Base-by-base conservation (phyloP, 192 early-diverging fungal species). In the Phlyctochytrium planicorne region DNA sequence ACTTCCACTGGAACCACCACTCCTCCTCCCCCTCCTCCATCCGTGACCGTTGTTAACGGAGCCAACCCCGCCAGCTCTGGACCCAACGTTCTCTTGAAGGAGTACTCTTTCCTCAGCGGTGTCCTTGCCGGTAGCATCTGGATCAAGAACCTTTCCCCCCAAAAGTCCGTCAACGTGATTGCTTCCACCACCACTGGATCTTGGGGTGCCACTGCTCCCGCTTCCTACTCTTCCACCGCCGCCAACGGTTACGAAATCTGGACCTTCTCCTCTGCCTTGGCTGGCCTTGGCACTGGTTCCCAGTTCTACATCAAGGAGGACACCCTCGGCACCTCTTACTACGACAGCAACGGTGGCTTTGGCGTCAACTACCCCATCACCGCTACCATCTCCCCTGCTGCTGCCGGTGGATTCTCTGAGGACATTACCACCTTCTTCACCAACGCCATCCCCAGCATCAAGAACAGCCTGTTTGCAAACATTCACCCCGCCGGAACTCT, bases 301-400 rank as follows among this genome's bases (percentile, higher is more conserved):
- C 29, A 77, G 55, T 77, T 77, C 62, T 77, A 77, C 50, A 63
- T 77, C 30, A 29, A 73, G 63, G 77, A 77, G 34, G 56, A 66
- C 31, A 75, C 77, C 2, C 37, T 53, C 57, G 75, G 75, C 30
- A 64, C 47, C 25, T 60, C 67, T 12, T 77, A 77, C 63, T 77
- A 77, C 62, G 75, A 77, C 55, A 77, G 69, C 52, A 47, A 47
- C 40, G 40, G 40, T 47, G 40, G 40, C 40, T 20, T 20, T 20
- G 59, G 73, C 0, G 10, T 60, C 29, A 65, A 65, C 40, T 65
- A 65, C 40, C 12, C 52, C 52, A 47, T 65, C n/a, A 55, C 10
- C 10, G 3, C 12, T 2, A 23, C 50, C 12, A 36, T 47, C 47
- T 23, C 63, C 23, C 34, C 63, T 23, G 10, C 63, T 4, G 10